Evolutionary conservation across 495 filamentous ascomycete genomes (phyloP).

Genomic region (Bryoglossum gracile): DNA sequence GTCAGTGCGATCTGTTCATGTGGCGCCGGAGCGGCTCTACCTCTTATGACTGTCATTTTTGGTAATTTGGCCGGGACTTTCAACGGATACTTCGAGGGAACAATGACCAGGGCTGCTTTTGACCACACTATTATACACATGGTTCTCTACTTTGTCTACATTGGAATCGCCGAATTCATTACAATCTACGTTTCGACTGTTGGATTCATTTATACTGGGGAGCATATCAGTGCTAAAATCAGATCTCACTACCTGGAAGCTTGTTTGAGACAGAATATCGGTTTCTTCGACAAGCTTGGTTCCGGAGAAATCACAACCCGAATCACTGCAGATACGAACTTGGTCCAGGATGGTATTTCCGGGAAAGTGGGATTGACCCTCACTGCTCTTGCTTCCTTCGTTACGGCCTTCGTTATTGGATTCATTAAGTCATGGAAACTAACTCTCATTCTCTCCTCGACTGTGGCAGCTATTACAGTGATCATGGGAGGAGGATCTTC

Average conservation of each 20-base stretch:
- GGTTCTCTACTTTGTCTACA: slow-evolving; percentile 84
- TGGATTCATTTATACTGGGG: slow-evolving; percentile 90
- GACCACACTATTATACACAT: slow-evolving; percentile 50
- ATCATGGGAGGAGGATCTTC: slow-evolving; percentile 64
- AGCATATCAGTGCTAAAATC: slow-evolving; percentile 80
- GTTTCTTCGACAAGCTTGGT: slow-evolving; percentile 85
- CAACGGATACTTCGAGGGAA: slow-evolving; percentile 49
- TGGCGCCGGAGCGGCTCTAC: slow-evolving; percentile 71
- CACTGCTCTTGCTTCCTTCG: slow-evolving; percentile 66
- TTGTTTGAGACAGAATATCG: slow-evolving; percentile 85
- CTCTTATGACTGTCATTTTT: slow-evolving; percentile 84
- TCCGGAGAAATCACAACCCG: slow-evolving; percentile 89
- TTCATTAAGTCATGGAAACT: slow-evolving; percentile 82
- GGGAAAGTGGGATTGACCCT: slow-evolving; percentile 78
- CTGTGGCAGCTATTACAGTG: slow-evolving; percentile 63
- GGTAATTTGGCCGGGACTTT: slow-evolving; percentile 70
- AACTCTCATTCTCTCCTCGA: slow-evolving; percentile 73
- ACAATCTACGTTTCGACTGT: slow-evolving; percentile 76
- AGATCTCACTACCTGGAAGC: slow-evolving; percentile 75
- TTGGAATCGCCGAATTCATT: slow-evolving; percentile 79
- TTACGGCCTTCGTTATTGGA: slow-evolving; percentile 83
- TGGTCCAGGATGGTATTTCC: slow-evolving; percentile 82
- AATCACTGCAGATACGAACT: slow-evolving; percentile 84
- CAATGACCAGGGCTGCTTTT: slow-evolving; percentile 47
- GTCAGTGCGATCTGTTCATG: slow-evolving; percentile 63